phyloP scores from a whole-genome alignment of 345 rosid genomes.

The Citrus cavaleriei region DNA sequence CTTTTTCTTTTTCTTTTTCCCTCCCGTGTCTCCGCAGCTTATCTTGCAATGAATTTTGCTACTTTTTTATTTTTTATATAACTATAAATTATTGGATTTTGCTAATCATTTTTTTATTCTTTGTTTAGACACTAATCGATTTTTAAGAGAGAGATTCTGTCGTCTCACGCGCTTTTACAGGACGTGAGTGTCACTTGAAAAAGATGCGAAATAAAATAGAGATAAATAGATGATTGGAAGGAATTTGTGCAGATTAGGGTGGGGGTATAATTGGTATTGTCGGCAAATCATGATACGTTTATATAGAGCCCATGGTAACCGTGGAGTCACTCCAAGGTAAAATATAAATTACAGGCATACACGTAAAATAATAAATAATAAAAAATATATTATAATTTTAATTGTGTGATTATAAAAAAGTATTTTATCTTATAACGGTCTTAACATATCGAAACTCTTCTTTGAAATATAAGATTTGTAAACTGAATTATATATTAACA shows the following conservation, averaged over 20 bases:
- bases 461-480: too few relatives aligned
- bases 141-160: not conserved
- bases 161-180: not conserved
- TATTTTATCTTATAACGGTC: accelerated
- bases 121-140: not conserved
- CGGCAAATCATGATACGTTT: too few relatives aligned
- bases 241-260: too few relatives aligned
- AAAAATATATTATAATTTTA: too few relatives aligned
- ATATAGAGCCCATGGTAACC: too few relatives aligned
- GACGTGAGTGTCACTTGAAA: not conserved
- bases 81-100: not conserved
- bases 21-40: constrained; percentile 36
- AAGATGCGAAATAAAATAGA: too few relatives aligned
- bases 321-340: accelerated
- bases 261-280: too few relatives aligned
- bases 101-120: not conserved
- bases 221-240: too few relatives aligned
- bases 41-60: constrained; percentile 27
- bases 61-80: not conserved
- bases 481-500: too few relatives aligned
- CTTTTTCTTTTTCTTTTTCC: not conserved
- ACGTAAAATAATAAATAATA: too few relatives aligned
- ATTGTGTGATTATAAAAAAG: accelerated
- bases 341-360: accelerated
- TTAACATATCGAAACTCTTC: too few relatives aligned